Evolutionary conservation across 192 early-diverging fungal genomes (phyloP).

Genomic region (Lobosporangium transversale): DNA sequence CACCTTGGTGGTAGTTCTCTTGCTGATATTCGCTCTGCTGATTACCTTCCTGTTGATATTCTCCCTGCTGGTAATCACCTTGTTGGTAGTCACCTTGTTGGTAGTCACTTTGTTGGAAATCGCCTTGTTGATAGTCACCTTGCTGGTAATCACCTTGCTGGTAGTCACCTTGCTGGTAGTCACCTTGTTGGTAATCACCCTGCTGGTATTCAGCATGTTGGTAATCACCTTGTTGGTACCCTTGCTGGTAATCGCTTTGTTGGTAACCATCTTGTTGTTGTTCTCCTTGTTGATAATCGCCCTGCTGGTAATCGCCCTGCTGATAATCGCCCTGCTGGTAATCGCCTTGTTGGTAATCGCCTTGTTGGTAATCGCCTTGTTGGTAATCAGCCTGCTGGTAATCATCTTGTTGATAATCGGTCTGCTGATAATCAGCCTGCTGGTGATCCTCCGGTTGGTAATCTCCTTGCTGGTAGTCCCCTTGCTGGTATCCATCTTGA

Average conservation of each 20-base stretch:
- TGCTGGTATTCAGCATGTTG: no score
- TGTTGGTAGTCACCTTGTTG: slow-evolving; percentile 18
- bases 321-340: slow-evolving; percentile 14
- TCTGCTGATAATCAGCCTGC: neutral
- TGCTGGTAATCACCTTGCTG: slow-evolving; percentile 36
- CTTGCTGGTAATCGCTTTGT: slow-evolving; percentile 23
- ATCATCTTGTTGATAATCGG: neutral
- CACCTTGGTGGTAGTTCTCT: slow-evolving; percentile 2
- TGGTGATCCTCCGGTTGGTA: neutral
- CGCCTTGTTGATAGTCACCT: slow-evolving; percentile 14
- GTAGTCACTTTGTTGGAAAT: slow-evolving; percentile 17
- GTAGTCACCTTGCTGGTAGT: slow-evolving; percentile 38
- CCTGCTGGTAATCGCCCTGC: slow-evolving; percentile 6
- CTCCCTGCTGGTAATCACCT: slow-evolving; percentile 1
- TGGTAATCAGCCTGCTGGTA: no score
- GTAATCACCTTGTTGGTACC: slow-evolving; percentile 19
- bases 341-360: slow-evolving; percentile 34
- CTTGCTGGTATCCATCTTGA: slow-evolving; percentile 1
- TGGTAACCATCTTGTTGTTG: slow-evolving; percentile 16
- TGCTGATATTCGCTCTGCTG: neutral
- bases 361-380: no score
- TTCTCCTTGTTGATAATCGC: neutral
- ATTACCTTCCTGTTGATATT: slow-evolving; percentile 1
- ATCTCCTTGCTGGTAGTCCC: neutral
- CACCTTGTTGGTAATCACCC: slow-evolving; percentile 27